These are phyloP conservation scores for Tritrichomonas musculus DNA, from an alignment of 208 protist genomes.

Conservation along the genomic window DNA sequence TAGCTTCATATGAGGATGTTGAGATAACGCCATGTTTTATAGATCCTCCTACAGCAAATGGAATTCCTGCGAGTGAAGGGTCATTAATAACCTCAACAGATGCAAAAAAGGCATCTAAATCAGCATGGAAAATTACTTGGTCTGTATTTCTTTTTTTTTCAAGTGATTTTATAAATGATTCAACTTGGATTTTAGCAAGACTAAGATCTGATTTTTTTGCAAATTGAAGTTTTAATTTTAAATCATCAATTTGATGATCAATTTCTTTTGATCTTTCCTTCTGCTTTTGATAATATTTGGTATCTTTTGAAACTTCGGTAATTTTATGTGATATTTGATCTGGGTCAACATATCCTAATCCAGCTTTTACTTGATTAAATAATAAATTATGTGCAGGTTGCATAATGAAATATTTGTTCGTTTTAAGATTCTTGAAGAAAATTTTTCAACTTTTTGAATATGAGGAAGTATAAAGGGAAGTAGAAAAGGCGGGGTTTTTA, in stretches of 20 bases:
- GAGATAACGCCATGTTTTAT: background rate
- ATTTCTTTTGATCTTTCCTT: constrained; percentile 9
- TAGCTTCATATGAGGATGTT: constrained; percentile 16
- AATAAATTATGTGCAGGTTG: background rate
- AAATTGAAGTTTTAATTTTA: background rate
- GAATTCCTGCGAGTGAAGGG: background rate
- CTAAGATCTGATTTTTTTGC: background rate
- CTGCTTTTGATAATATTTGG: background rate
- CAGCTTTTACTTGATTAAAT: constrained; percentile 17
- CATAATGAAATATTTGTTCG: too few relatives aligned
- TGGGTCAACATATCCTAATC: background rate
- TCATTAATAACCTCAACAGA: constrained; percentile 6
- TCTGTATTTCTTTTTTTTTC: background rate
- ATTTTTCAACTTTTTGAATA: too few relatives aligned
- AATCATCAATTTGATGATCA: background rate
- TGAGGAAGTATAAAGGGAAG: too few relatives aligned
- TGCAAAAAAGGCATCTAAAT: constrained; percentile 23
- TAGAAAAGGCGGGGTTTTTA: too few relatives aligned
- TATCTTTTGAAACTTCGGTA: background rate
- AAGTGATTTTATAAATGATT: background rate
- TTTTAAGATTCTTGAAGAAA: too few relatives aligned
- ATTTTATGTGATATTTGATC: background rate
- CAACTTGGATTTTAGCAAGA: background rate
- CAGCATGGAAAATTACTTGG: background rate
- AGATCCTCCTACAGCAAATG: constrained; percentile 30